A percentile compares a stretch with the other conserved stretches of the same genome.
These are phyloP conservation scores for Lanzia echinophila DNA, from an alignment of 2,329 filamentous ascomycete genomes.

Conservation along the genomic window DNA sequence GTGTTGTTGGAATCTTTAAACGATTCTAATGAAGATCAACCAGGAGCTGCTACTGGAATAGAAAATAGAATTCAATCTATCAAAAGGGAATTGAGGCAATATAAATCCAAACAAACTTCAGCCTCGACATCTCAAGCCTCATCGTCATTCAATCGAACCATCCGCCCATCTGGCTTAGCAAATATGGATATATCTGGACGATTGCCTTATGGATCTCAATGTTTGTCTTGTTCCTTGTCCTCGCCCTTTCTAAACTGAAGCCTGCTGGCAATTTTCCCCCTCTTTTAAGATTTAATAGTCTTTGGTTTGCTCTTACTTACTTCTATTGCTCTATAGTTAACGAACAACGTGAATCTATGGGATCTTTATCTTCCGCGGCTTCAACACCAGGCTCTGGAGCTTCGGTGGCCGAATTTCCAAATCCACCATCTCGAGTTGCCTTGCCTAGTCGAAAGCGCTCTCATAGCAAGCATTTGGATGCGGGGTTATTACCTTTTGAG, in stretches of 20 bases:
- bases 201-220: not conserved
- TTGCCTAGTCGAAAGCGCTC: constrained; percentile 27
- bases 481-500: constrained; percentile 14
- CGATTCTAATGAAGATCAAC: constrained; percentile 17
- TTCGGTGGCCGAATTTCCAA: constrained; percentile 12
- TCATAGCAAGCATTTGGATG: constrained; percentile 23
- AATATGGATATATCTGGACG: not conserved
- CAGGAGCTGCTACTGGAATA: not conserved
- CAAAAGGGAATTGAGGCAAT: not conserved
- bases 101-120: not conserved
- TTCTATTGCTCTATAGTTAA: not conserved
- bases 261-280: too few relatives aligned
- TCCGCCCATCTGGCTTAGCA: not conserved
- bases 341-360: not conserved
- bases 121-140: not conserved
- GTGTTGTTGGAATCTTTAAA: constrained; percentile 40
- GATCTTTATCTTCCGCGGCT: constrained; percentile 15
- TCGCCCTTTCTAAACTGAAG: not conserved
- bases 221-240: not conserved
- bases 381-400: constrained; percentile 21
- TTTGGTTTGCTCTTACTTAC: not conserved
- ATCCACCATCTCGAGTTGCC: constrained; percentile 10
- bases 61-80: not conserved
- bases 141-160: not conserved
- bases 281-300: too few relatives aligned